Evolutionary conservation across 2,329 filamentous ascomycete genomes (phyloP).

Genomic region (Hypomyces rosellus): DNA sequence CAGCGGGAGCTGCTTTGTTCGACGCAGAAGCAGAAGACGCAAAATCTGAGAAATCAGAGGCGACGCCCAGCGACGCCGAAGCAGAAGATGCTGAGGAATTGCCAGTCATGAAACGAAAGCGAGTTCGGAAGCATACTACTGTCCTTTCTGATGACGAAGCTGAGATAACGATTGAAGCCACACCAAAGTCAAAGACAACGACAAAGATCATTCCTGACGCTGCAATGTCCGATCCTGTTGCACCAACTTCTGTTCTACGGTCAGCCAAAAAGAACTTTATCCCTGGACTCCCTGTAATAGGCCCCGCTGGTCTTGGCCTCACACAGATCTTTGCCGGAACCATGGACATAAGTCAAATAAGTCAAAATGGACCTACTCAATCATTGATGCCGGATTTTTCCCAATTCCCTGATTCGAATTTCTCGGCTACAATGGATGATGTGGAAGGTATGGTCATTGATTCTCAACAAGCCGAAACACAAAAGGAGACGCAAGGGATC

Average conservation of each 20-base stretch:
- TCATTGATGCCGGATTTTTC: slow-evolving; percentile 53
- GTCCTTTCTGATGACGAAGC: slow-evolving; percentile 58
- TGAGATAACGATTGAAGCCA: slow-evolving; percentile 31
- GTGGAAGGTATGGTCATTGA: slow-evolving; percentile 46
- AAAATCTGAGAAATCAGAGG: slow-evolving; percentile 27
- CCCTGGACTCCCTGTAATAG: slow-evolving; percentile 58
- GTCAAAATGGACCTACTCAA: slow-evolving; percentile 29
- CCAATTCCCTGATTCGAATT: slow-evolving; percentile 52
- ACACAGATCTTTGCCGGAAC: slow-evolving; percentile 90
- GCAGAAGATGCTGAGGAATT: slow-evolving; percentile 28
- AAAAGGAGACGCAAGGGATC: slow-evolving; percentile 38
- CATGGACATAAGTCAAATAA: slow-evolving; percentile 60
- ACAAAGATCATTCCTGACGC: slow-evolving; percentile 36
- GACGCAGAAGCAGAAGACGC: slow-evolving; percentile 36
- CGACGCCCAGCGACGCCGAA: slow-evolving; percentile 22
- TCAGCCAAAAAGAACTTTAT: slow-evolving; percentile 65
- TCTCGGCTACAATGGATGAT: slow-evolving; percentile 44
- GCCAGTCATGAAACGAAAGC: slow-evolving; percentile 37
- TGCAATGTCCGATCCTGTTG: slow-evolving; percentile 35
- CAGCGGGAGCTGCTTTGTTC: slow-evolving; percentile 31
- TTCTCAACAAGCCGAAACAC: slow-evolving; percentile 33
- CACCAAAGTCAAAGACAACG: slow-evolving; percentile 41
- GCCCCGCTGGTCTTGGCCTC: slow-evolving; percentile 62
- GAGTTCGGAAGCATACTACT: slow-evolving; percentile 43
- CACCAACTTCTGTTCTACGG: slow-evolving; percentile 52